A percentile compares a stretch with the other conserved stretches of the same genome.
Evolutionary conservation across 2,329 filamentous ascomycete species (phyloP).

Genomic region (Gnomoniopsis smithogilvyi): DNA sequence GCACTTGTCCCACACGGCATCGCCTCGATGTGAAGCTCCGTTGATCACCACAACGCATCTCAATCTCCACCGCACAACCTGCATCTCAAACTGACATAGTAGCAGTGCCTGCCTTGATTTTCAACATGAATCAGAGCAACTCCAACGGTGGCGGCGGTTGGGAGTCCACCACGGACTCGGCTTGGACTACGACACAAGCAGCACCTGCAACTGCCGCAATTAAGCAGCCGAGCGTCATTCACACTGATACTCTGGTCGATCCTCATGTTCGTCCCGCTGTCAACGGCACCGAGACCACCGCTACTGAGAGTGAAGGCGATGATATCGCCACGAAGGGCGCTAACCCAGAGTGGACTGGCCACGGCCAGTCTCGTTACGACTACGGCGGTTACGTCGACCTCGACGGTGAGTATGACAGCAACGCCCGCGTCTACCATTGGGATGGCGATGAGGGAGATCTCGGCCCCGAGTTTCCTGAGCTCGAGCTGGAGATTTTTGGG

Average conservation of each 20-base stretch:
- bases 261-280: background rate
- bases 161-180: background rate
- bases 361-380: conserved; percentile 41
- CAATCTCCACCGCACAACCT: background rate
- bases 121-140: conserved; percentile 25
- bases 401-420: conserved; percentile 42
- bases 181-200: background rate
- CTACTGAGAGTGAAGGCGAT: conserved; percentile 1
- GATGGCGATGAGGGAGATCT: conserved; percentile 82
- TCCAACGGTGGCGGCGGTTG: background rate
- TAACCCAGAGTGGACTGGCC: conserved; percentile 40
- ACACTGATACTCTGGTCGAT: conserved; percentile 20
- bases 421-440: conserved; percentile 76
- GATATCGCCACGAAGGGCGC: conserved; percentile 2
- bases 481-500: conserved; percentile 77
- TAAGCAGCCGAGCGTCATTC: background rate
- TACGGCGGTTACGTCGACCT: conserved; percentile 36
- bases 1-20: too few relatives aligned
- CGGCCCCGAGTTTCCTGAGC: conserved; percentile 64
- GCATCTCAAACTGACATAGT: background rate
- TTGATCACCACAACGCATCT: background rate
- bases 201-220: conserved; percentile 1
- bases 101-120: background rate
- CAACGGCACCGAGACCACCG: background rate
- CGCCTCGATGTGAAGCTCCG: background rate